These are phyloP conservation scores for Biscogniauxia sp. DNA, from an alignment of 2,329 filamentous ascomycete genomes.

Conservation along the genomic window DNA sequence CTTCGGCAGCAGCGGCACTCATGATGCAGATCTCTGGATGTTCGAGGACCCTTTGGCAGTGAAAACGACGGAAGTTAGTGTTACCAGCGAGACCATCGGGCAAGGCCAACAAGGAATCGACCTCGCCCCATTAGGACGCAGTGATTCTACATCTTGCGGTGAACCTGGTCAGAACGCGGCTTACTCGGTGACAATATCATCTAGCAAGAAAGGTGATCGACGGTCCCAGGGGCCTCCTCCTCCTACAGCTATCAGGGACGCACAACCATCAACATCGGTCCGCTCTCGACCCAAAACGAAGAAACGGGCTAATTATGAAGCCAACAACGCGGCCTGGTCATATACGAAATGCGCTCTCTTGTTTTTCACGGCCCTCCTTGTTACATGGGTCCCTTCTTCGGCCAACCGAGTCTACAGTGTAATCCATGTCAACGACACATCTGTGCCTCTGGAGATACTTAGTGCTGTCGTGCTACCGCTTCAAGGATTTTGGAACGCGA, in stretches of 20 bases:
- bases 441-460: slow-evolving; percentile 63
- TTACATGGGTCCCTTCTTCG: slow-evolving; percentile 76
- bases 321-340: slow-evolving; percentile 63
- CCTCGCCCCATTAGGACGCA: slow-evolving; percentile 32
- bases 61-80: slow-evolving; percentile 63
- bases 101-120: slow-evolving; percentile 31
- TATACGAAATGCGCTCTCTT: slow-evolving; percentile 70
- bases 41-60: slow-evolving; percentile 47
- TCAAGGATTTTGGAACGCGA: slow-evolving; percentile 81
- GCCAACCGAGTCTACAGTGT: slow-evolving; percentile 74
- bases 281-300: slow-evolving; percentile 19
- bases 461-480: slow-evolving; percentile 74
- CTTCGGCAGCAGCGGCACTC: slow-evolving; percentile 46
- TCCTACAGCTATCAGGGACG: background rate
- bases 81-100: slow-evolving; percentile 51
- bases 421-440: slow-evolving; percentile 50
- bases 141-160: slow-evolving; percentile 14
- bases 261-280: slow-evolving; percentile 4
- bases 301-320: slow-evolving; percentile 42
- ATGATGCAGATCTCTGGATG: slow-evolving; percentile 40
- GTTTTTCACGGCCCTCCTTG: slow-evolving; percentile 68
- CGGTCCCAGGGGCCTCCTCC: slow-evolving; percentile 23
- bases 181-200: slow-evolving; percentile 53
- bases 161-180: slow-evolving; percentile 24
- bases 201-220: slow-evolving; percentile 28